phyloP scores from a whole-genome alignment of 345 rosid genomes.

The Salix exigua region DNA sequence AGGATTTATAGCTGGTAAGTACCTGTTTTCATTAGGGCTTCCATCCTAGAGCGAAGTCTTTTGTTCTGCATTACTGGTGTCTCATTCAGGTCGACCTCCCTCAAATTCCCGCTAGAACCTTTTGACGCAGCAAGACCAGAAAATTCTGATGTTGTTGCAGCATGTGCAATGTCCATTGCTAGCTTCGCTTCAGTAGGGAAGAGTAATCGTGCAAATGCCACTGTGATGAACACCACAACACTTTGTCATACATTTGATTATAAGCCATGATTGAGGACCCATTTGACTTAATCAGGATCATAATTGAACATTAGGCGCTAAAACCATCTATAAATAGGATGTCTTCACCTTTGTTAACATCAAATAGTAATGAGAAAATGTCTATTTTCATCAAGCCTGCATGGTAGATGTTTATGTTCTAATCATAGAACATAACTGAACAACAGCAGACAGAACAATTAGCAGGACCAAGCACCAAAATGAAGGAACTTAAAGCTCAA shows the following conservation, averaged over 20 bases:
- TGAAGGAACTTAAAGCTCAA: background rate
- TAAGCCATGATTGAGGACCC: background rate
- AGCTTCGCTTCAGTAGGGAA: slow-evolving; percentile 91
- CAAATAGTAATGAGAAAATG: background rate
- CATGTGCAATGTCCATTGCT: slow-evolving; percentile 84
- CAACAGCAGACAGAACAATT: background rate
- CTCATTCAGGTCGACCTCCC: slow-evolving; percentile 85
- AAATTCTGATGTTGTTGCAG: slow-evolving; percentile 64
- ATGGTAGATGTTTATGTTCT: too few relatives aligned
- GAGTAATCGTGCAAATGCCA: slow-evolving; percentile 78
- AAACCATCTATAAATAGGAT: background rate
- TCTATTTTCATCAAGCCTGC: background rate
- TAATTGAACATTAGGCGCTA: background rate
- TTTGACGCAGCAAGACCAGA: slow-evolving; percentile 55
- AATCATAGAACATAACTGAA: background rate
- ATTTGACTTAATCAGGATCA: background rate
- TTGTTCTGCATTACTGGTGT: slow-evolving; percentile 69
- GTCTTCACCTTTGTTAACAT: too few relatives aligned
- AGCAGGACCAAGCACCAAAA: background rate
- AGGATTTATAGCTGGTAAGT: slow-evolving; percentile 7
- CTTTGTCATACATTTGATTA: background rate
- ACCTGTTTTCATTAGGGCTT: slow-evolving; percentile 94
- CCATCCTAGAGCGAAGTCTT: slow-evolving; percentile 65
- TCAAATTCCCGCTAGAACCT: slow-evolving; percentile 57
- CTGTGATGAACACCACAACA: slow-evolving; percentile 38